Evolutionary conservation across 2,329 filamentous ascomycete genomes (phyloP).

Genomic region (Neopestalotiopsis sp.): DNA sequence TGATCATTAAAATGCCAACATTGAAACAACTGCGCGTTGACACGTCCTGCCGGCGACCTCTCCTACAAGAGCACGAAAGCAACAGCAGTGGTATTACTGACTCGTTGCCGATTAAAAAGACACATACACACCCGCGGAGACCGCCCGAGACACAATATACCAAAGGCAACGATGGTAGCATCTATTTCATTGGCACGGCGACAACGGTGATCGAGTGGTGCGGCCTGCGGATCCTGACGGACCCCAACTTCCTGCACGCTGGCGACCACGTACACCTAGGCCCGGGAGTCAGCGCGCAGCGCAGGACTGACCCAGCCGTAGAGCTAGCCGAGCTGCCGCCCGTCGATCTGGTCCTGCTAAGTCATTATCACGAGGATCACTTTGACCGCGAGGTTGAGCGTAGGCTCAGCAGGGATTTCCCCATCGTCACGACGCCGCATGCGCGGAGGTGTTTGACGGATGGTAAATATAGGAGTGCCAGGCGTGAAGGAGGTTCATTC

Average conservation of each 20-base stretch:
- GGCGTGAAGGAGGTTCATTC: slow-evolving; percentile 49
- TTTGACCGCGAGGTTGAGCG: slow-evolving; percentile 46
- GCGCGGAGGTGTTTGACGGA: slow-evolving; percentile 57
- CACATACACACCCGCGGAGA: slow-evolving; percentile 29
- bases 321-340: slow-evolving; percentile 63
- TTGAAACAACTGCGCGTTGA: not conserved
- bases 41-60: not conserved
- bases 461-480: slow-evolving; percentile 28
- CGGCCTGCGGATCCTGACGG: slow-evolving; percentile 58
- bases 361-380: slow-evolving; percentile 65
- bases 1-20: not conserved
- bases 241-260: slow-evolving; percentile 69
- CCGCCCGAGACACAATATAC: not conserved
- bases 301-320: slow-evolving; percentile 63
- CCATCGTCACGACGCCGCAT: slow-evolving; percentile 68
- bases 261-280: slow-evolving; percentile 71
- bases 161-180: slow-evolving; percentile 43
- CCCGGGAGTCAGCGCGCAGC: slow-evolving; percentile 61
- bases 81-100: not conserved
- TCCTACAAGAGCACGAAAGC: not conserved
- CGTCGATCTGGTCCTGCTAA: slow-evolving; percentile 64
- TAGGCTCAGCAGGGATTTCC: slow-evolving; percentile 51
- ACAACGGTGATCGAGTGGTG: slow-evolving; percentile 61
- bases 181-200: slow-evolving; percentile 62
- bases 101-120: slow-evolving; percentile 28